Conservation (phyloP, 768 basidiomycete species). For the Chlorophyllum brunneum region DNA sequence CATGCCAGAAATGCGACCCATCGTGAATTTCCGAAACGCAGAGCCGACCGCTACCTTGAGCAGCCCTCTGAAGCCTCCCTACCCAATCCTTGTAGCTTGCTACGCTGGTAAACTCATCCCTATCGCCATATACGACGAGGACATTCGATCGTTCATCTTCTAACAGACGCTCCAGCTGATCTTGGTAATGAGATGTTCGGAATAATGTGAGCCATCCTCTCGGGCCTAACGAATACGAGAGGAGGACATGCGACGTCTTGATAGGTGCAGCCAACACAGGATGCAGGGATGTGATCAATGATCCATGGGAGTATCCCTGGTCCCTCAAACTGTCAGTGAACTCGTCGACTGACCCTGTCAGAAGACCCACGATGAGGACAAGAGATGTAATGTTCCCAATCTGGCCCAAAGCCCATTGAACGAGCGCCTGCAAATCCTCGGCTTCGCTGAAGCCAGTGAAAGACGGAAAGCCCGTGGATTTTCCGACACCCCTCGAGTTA, state of each 20-base stretch:
- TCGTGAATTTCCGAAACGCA: conserved; percentile 37
- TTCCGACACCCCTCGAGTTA: conserved; percentile 77
- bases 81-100: conserved; percentile 56
- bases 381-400: conserved; percentile 44
- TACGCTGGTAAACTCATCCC: conserved; percentile 65
- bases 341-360: not conserved
- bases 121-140: conserved; percentile 63
- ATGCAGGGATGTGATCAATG: conserved; percentile 65
- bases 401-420: conserved; percentile 47
- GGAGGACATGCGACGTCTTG: conserved; percentile 58
- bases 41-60: conserved; percentile 17
- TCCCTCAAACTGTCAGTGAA: not conserved
- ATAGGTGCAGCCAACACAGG: conserved; percentile 48
- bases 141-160: conserved; percentile 43
- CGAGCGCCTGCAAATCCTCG: conserved; percentile 61
- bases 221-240: conserved; percentile 76
- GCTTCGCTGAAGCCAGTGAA: conserved; percentile 70
- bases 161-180: conserved; percentile 47
- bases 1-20: conserved; percentile 70
- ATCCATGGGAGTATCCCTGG: conserved; percentile 82
- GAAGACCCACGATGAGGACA: conserved; percentile 52
- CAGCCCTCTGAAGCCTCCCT: conserved; percentile 29
- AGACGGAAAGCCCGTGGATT: conserved; percentile 69
- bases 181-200: conserved; percentile 48
- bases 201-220: conserved; percentile 70